Evolutionary conservation across 1,139 yeast species (phyloP), one percentile per base, ranked within the genome.

Genomic region (Kodamaea fungicola): DNA sequence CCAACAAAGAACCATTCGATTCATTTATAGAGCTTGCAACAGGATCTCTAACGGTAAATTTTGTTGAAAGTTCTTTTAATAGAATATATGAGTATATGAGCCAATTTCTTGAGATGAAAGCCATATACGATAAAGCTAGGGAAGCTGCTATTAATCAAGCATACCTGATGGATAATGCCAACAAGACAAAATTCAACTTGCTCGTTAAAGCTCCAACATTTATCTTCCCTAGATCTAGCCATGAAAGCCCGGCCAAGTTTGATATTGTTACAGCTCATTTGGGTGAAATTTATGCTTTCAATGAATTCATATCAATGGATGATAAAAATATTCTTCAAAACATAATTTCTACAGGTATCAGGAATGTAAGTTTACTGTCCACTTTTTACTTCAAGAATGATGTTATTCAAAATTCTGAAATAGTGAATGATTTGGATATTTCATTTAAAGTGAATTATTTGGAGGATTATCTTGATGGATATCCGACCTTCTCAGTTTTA

Each of bases 91-190:
- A 75, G 24, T 90, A 80, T 52, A 64, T 88, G 50, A 78, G 78
- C 46, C 85, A 85, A 50, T 86, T 94, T 54, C 83, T 80, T 42
- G 76, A 76, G 49, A 88, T 92, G 96, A 92, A 92, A 58, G 79
- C 80, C 2, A 71, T 90, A 10, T 92, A 84, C 57, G 98, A 92
- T 51, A 68, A 77, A 12, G 95, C 97, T 0, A 74, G 98, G 43
- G 88, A 84, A 50, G 87, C 90, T 8, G 97, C 97, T 0, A 63
- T 71, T 7, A 64, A 66, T 39, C 83, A 80, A 53, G 89, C 90
- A 2, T 73, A 64, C 39, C 85, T 75, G 50, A 76, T 83, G 36
- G 82, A 83, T 39, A 72, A 70, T 45, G 79, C 85, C 1, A 74
- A 66, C 34, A 75, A 73, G 46, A 80, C 88, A 59, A 80, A 80